These are phyloP conservation scores for Scedosporium dehoogii DNA, from an alignment of 2,329 filamentous ascomycete genomes.

Conservation along the genomic window DNA sequence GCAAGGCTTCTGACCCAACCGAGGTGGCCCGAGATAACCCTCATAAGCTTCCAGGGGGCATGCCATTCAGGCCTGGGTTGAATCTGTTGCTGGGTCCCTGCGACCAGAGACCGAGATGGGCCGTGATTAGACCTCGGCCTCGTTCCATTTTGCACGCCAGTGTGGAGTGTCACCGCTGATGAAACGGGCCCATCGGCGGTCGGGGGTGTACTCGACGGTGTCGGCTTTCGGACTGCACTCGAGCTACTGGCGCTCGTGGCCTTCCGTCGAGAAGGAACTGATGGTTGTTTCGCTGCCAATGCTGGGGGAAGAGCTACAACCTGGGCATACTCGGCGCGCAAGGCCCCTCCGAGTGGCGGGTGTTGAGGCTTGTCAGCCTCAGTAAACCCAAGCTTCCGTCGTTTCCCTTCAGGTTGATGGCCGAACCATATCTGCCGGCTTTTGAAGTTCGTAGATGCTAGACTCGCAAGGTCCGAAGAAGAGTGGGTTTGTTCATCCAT, in stretches of 20 bases:
- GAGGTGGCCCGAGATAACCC: constrained; percentile 91
- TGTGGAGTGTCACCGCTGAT: constrained; percentile 16
- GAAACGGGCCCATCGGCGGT: constrained; percentile 27
- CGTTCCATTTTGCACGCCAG: not conserved
- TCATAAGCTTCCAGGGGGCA: constrained; percentile 95
- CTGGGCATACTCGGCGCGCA: constrained; percentile 62
- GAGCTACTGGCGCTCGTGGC: constrained; percentile 18
- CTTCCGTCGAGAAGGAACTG: not conserved
- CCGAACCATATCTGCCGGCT: constrained; percentile 8
- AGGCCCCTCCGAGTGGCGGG: constrained; percentile 15
- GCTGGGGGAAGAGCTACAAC: constrained; percentile 68
- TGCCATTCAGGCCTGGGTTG: constrained; percentile 83
- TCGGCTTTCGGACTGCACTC: constrained; percentile 16
- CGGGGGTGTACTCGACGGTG: constrained; percentile 30
- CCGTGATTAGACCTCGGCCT: not conserved
- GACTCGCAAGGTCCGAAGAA: constrained; percentile 6
- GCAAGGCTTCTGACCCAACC: constrained; percentile 88
- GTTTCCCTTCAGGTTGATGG: constrained; percentile 20
- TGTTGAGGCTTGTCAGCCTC: not conserved
- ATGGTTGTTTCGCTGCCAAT: constrained; percentile 70
- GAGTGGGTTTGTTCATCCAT: not conserved
- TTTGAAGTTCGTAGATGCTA: constrained; percentile 10
- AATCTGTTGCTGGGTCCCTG: constrained; percentile 7
- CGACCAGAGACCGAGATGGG: constrained; percentile 7
- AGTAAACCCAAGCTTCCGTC: constrained; percentile 26